Percentiles rank a stretch among this genome's conserved stretches.
Conservation (phyloP, 2,329 filamentous ascomycete species). For the Fusarium sp. region DNA sequence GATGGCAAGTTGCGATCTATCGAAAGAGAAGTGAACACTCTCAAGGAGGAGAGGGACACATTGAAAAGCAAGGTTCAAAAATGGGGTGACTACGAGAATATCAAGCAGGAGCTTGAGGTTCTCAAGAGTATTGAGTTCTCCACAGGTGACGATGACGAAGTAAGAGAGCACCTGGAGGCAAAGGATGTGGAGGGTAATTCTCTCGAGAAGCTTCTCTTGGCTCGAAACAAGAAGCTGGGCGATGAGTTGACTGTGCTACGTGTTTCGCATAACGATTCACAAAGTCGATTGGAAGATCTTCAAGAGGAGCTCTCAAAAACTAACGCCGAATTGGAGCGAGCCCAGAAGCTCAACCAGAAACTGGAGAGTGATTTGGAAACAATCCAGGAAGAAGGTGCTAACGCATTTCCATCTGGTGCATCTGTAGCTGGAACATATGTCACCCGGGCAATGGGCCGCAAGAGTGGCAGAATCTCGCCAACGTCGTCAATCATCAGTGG, state of each 20-base stretch:
- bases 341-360: conserved; percentile 84
- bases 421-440: conserved; percentile 93
- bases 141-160: conserved; percentile 83
- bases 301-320: conserved; percentile 85
- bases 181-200: conserved; percentile 71
- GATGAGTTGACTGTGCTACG: conserved; percentile 93
- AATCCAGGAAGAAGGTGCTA: conserved; percentile 85
- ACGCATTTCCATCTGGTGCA: conserved; percentile 86
- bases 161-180: conserved; percentile 53
- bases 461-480: conserved; percentile 79
- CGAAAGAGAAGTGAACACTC: conserved; percentile 78
- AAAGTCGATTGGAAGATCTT: conserved; percentile 78
- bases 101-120: conserved; percentile 95
- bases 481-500: conserved; percentile 98
- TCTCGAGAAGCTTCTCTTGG: conserved; percentile 88
- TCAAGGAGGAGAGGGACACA: conserved; percentile 82
- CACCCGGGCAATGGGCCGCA: conserved; percentile 68
- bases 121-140: conserved; percentile 98
- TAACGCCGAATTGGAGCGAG: conserved; percentile 86
- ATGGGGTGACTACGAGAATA: conserved; percentile 93
- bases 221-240: conserved; percentile 94
- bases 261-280: conserved; percentile 92
- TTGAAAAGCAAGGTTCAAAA: conserved; percentile 85
- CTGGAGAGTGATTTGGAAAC: conserved; percentile 91
- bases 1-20: conserved; percentile 80